Conservation (phyloP, 176 grass and related monocot genomes). For the Zoysia japonica region DNA sequence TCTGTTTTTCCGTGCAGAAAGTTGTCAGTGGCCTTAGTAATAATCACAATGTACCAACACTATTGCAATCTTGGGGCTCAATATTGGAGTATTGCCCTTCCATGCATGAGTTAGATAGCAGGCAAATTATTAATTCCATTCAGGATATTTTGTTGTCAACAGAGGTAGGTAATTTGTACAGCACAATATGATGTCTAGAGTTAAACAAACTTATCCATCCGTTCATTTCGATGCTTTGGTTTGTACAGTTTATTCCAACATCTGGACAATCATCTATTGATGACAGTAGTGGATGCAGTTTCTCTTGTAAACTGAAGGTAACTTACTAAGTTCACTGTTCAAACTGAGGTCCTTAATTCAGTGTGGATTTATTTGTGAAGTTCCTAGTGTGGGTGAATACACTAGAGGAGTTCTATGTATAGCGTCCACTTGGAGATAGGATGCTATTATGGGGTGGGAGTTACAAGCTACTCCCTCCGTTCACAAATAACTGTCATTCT, state of each 20-base stretch:
- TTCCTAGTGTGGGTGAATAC: conserved; percentile 27
- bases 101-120: conserved; percentile 54
- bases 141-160: conserved; percentile 64
- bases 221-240: conserved; percentile 35
- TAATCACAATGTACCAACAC: conserved; percentile 61
- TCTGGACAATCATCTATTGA: conserved; percentile 44
- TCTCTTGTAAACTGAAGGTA: conserved; percentile 89
- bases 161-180: conserved; percentile 52
- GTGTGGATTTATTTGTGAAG: conserved; percentile 17
- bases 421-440: neutral
- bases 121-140: conserved; percentile 54
- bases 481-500: too few species aligned
- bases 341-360: conserved; percentile 20
- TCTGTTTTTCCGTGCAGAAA: conserved; percentile 65
- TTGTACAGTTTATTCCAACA: conserved; percentile 53
- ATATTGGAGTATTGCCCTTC: conserved; percentile 79
- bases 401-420: neutral
- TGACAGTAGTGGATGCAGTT: conserved; percentile 56
- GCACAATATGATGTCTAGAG: conserved; percentile 15
- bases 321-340: conserved; percentile 15
- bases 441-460: neutral
- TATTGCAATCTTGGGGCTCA: conserved; percentile 75
- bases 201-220: conserved; percentile 27
- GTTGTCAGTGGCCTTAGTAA: conserved; percentile 59
- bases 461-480: neutral